These are phyloP conservation scores for Kwoniella sp. DNA, from an alignment of 768 basidiomycete species.

Conservation along the genomic window DNA sequence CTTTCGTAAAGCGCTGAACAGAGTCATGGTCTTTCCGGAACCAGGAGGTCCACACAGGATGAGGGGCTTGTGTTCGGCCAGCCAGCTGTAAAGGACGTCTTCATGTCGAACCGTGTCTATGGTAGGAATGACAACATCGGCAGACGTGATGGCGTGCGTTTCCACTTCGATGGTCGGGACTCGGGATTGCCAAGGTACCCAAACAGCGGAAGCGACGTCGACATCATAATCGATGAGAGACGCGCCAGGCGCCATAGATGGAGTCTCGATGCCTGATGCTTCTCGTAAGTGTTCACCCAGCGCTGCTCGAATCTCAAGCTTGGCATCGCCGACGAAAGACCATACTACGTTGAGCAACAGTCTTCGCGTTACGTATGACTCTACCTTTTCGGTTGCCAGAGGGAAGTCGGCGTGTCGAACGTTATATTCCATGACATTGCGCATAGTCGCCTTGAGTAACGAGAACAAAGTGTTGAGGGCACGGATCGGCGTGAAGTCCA, in stretches of 20 bases:
- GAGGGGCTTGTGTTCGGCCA: constrained; percentile 96
- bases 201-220: constrained; percentile 78
- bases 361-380: constrained; percentile 87
- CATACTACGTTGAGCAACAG: constrained; percentile 90
- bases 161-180: constrained; percentile 97
- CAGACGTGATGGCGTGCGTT: constrained; percentile 89
- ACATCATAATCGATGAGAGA: constrained; percentile 97
- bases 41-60: constrained; percentile 99
- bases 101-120: constrained; percentile 98
- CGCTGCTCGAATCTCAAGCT: constrained; percentile 80
- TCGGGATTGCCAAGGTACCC: constrained; percentile 86
- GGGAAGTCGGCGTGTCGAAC: constrained; percentile 94
- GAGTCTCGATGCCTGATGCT: constrained; percentile 87
- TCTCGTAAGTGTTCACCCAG: constrained; percentile 84
- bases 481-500: constrained; percentile 93
- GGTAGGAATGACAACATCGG: constrained; percentile 96
- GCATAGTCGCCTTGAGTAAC: constrained; percentile 90
- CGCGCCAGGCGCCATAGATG: constrained; percentile 67
- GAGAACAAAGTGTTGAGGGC: constrained; percentile 96
- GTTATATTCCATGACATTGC: constrained; percentile 93
- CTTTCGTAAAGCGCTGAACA: constrained; percentile 96
- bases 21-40: constrained; percentile 99
- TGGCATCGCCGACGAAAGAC: constrained; percentile 98
- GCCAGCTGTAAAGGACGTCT: constrained; percentile 97
- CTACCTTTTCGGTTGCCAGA: constrained; percentile 75